Percentiles rank a stretch among this genome's conserved stretches.
These are phyloP conservation scores for Claviceps paspali DNA, from an alignment of 2,329 filamentous ascomycete genomes.

Conservation along the genomic window DNA sequence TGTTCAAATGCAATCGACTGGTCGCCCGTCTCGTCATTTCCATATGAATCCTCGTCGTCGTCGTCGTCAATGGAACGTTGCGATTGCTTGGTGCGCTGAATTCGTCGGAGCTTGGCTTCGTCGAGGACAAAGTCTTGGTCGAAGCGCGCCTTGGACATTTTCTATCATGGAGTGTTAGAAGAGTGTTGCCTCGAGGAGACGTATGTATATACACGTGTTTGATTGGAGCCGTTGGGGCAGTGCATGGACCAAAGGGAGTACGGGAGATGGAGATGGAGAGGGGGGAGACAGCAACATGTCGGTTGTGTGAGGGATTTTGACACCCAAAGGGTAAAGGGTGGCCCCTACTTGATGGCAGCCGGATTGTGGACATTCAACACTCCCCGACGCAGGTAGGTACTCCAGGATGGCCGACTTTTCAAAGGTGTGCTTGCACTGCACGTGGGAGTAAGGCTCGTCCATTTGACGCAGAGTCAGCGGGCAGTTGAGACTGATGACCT, in stretches of 20 bases:
- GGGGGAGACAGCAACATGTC: background rate
- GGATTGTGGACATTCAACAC: slow-evolving; percentile 45
- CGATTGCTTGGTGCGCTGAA: slow-evolving; percentile 36
- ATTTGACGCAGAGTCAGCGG: slow-evolving; percentile 52
- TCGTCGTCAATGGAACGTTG: slow-evolving; percentile 25
- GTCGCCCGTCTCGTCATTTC: too few species aligned
- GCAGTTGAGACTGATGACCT: slow-evolving; percentile 51
- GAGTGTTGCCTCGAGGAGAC: too few species aligned
- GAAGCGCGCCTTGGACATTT: slow-evolving; percentile 24
- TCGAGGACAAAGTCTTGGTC: slow-evolving; percentile 40
- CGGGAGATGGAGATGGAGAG: too few species aligned
- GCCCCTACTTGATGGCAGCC: slow-evolving; percentile 43
- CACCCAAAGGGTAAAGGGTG: too few species aligned
- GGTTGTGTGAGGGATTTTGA: background rate
- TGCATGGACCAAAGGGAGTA: too few species aligned
- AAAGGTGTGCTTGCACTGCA: slow-evolving; percentile 56
- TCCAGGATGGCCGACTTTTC: slow-evolving; percentile 49
- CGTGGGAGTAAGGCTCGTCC: slow-evolving; percentile 50
- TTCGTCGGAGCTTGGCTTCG: slow-evolving; percentile 38
- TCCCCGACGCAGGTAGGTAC: slow-evolving; percentile 27
- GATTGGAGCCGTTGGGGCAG: too few species aligned
- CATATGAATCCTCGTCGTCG: slow-evolving; percentile 29
- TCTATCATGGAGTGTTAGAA: slow-evolving; percentile 19
- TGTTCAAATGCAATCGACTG: slow-evolving; percentile 13
- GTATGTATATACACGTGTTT: too few species aligned